Percentiles rank a stretch among this genome's conserved stretches.
These are phyloP conservation scores for Rhizopogon roseolus DNA, from an alignment of 768 basidiomycete genomes.

Conservation along the genomic window DNA sequence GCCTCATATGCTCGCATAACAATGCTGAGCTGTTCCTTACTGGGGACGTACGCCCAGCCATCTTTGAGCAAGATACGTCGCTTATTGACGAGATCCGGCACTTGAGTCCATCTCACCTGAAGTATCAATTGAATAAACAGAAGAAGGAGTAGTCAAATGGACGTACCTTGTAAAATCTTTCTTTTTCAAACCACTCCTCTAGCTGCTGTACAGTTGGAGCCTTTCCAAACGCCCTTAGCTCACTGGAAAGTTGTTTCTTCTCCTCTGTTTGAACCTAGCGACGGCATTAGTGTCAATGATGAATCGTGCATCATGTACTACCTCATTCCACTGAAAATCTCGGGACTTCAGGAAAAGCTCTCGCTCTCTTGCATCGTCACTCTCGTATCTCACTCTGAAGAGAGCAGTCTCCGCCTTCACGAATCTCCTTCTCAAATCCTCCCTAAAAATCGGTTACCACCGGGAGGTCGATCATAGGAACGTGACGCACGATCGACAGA, in stretches of 20 bases:
- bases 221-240: slow-evolving; percentile 39
- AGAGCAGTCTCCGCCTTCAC: slow-evolving; percentile 84
- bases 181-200: background rate
- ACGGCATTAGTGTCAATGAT: slow-evolving; percentile 1
- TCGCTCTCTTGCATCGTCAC: slow-evolving; percentile 52
- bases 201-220: slow-evolving; percentile 2
- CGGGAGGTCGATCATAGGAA: background rate
- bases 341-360: slow-evolving; percentile 59
- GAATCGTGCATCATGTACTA: slow-evolving; percentile 23
- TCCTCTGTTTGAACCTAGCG: slow-evolving; percentile 57
- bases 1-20: slow-evolving; percentile 83
- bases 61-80: slow-evolving; percentile 70
- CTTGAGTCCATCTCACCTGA: slow-evolving; percentile 94
- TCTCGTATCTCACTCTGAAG: slow-evolving; percentile 79
- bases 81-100: slow-evolving; percentile 86
- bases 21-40: slow-evolving; percentile 72
- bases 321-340: slow-evolving; percentile 63
- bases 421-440: slow-evolving; percentile 85
- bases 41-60: slow-evolving; percentile 90
- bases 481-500: slow-evolving; percentile 86
- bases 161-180: slow-evolving; percentile 68
- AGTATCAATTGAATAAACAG: background rate
- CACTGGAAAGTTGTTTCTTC: slow-evolving; percentile 37
- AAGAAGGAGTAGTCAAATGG: background rate
- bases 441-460: slow-evolving; percentile 40